Evolutionary conservation across 805 yeast genomes (phyloP), one percentile per base, ranked within the genome.

Genomic region (Metschnikowia vanudenii): DNA sequence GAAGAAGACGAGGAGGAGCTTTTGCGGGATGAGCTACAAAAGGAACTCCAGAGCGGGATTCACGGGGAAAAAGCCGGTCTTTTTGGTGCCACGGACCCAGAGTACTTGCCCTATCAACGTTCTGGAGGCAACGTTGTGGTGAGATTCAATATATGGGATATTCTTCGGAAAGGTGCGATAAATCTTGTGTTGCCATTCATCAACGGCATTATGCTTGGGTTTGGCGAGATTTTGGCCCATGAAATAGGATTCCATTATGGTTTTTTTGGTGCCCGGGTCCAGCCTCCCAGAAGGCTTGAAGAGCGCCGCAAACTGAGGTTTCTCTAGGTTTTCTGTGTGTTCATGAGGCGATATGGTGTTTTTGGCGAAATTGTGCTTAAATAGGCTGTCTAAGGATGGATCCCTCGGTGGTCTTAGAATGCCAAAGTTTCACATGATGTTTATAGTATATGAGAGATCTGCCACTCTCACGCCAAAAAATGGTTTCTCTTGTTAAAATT

Each of bases 201-300:
- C 55, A 92, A 92, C 59, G 98, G 98, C 8, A 72, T 92, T 67
- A 91, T 91, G 96, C 76, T 92, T 41, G 98, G 98, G 0, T 89
- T 92, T 63, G 98, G 98, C 1, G 98, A 92, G 69, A 82, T 92
- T 17, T 71, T 88, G 48, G 98, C 98, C 8, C 97, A 91, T 62
- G 97, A 92, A 59, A 68, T 92, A 34, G 96, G 96, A 5, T 87
- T 88, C 71, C 74, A 76, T 39, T 84, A 80, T 67, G 82, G 88
- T 37, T 86, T 94, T 87, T 60, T 73, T 18, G 89, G 85, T 5
- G 90, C 90, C 12, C 76, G 75, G 59, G 89, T 81, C 42, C 63
- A 66, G 41, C 78, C 78, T 1, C 62, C 66, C 11, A 54, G 61
- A 47, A 61, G 72, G 50, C 47, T 62, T 40, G 59, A 55, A 43